These are phyloP conservation scores for Backusella mclennaniae DNA, from an alignment of 192 early-diverging fungal species.

Conservation along the genomic window DNA sequence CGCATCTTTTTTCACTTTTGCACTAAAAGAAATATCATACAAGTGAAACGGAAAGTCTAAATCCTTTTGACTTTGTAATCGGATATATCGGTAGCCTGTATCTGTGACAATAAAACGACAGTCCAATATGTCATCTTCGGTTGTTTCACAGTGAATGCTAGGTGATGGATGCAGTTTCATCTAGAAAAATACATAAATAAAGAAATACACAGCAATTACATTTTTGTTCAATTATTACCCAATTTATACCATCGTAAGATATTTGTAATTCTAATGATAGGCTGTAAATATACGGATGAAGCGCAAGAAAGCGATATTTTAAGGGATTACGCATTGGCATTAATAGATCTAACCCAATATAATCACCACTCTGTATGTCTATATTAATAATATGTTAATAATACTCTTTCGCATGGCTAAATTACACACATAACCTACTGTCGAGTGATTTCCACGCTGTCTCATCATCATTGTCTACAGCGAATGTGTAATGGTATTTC, in stretches of 20 bases:
- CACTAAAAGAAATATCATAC: conserved; percentile 40
- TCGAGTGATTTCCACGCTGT: conserved; percentile 44
- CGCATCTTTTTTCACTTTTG: conserved; percentile 22
- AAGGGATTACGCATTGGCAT: conserved; percentile 39
- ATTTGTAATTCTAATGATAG: conserved; percentile 22
- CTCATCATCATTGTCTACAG: conserved; percentile 49
- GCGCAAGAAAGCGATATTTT: conserved; percentile 27
- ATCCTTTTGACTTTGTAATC: conserved; percentile 27
- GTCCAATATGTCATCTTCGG: conserved; percentile 10
- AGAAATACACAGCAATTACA: too few species aligned
- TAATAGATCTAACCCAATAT: conserved; percentile 57
- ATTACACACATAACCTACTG: conserved; percentile 17
- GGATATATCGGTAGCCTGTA: conserved; percentile 44
- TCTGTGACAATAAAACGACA: conserved; percentile 33
- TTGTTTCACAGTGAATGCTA: background rate
- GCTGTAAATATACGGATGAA: conserved; percentile 32
- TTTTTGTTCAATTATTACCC: conserved; percentile 24
- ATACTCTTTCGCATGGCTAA: background rate
- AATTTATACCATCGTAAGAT: conserved; percentile 39
- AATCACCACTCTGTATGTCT: conserved; percentile 48
- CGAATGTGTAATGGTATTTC: conserved; percentile 46
- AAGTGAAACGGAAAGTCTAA: conserved; percentile 32
- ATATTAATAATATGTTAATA: background rate
- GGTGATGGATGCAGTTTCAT: conserved; percentile 5
- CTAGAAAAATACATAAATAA: background rate